These are phyloP conservation scores for Parathielavia hyrcaniae DNA, from an alignment of 495 filamentous ascomycete genomes.

Conservation along the genomic window DNA sequence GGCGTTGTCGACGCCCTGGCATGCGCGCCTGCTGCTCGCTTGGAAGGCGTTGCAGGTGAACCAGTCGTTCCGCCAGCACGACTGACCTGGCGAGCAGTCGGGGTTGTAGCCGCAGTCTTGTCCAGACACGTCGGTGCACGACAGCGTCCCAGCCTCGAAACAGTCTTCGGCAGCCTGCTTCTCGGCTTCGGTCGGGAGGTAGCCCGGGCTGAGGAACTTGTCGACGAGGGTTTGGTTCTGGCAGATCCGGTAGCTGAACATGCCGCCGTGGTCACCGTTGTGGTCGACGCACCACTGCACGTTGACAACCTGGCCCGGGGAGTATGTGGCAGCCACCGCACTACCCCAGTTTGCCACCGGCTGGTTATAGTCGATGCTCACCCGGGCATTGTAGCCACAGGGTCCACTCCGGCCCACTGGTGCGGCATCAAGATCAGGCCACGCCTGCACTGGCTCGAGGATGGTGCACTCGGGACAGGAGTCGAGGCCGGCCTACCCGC, in stretches of 20 bases:
- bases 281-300: conserved; percentile 55
- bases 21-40: conserved; percentile 29
- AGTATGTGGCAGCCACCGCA: conserved; percentile 41
- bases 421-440: conserved; percentile 46
- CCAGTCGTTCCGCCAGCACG: conserved; percentile 53
- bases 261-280: conserved; percentile 56
- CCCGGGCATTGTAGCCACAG: conserved; percentile 53
- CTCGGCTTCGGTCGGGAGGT: conserved; percentile 47
- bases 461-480: conserved; percentile 53
- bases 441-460: conserved; percentile 48
- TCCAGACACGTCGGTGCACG: conserved; percentile 48
- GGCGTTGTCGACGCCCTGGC: conserved; percentile 48
- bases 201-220: conserved; percentile 46
- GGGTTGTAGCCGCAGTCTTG: conserved; percentile 49
- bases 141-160: conserved; percentile 45
- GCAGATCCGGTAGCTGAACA: conserved; percentile 55
- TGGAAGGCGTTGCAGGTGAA: conserved; percentile 51
- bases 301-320: conserved; percentile 41
- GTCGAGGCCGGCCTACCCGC: conserved; percentile 48
- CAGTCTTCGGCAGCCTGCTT: conserved; percentile 53
- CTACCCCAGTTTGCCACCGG: conserved; percentile 44
- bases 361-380: conserved; percentile 51
- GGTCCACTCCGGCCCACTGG: conserved; percentile 48
- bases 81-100: conserved; percentile 43
- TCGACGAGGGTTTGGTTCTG: conserved; percentile 48